Percentiles rank a stretch among this genome's conserved stretches.
phyloP scores from a whole-genome alignment of 225 moss, liverwort and hornwort genomes.

The Ulota crispa region DNA sequence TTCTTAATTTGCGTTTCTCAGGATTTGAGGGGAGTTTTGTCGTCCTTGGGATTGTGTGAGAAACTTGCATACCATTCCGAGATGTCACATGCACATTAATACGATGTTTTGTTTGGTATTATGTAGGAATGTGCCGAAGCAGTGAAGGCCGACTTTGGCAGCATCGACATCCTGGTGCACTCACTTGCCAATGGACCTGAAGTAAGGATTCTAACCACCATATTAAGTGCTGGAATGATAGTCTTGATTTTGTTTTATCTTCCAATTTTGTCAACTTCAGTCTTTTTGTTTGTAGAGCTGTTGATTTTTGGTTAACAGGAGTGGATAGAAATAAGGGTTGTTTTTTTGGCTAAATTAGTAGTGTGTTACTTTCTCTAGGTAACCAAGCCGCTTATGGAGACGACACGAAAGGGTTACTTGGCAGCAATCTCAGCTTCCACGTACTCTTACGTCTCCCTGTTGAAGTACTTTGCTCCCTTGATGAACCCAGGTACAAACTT shows the following conservation, averaged over 20 bases:
- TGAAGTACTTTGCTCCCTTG: constrained; percentile 89
- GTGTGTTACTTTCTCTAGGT: constrained; percentile 50
- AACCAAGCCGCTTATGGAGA: constrained; percentile 89
- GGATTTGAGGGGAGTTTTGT: background rate
- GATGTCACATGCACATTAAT: background rate
- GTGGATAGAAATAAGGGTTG: background rate
- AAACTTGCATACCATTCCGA: background rate
- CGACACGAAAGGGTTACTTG: constrained; percentile 88
- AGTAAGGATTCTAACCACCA: constrained; percentile 33
- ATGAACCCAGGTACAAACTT: constrained; percentile 71
- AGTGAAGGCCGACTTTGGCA: constrained; percentile 87
- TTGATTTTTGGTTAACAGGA: background rate
- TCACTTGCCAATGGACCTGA: constrained; percentile 98
- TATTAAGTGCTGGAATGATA: background rate
- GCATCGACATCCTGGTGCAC: constrained; percentile 92
- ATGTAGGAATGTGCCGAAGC: constrained; percentile 86
- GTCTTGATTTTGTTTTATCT: background rate
- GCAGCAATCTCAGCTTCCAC: constrained; percentile 90
- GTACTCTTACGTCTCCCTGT: constrained; percentile 86
- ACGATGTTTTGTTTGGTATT: background rate
- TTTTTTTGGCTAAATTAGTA: constrained; percentile 6
- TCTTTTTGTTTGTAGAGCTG: background rate
- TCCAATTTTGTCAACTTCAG: background rate
- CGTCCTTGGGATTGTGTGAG: background rate
- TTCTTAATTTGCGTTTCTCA: background rate